Evolutionary conservation across 2,329 filamentous ascomycete species (phyloP).

Genomic region (Colletotrichum tropicale): DNA sequence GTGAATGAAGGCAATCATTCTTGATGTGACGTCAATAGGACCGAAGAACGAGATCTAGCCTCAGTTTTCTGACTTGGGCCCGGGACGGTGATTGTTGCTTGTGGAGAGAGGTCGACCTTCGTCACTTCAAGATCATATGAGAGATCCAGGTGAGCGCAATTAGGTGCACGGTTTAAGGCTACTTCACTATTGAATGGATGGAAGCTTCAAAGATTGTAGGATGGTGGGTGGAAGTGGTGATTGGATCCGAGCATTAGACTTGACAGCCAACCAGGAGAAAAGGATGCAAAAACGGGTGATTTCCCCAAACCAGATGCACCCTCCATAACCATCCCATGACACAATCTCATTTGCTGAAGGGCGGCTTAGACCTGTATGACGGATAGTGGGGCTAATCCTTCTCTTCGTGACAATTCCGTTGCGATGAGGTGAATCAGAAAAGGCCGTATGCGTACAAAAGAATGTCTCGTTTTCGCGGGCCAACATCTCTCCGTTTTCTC

Average conservation of each 20-base stretch:
- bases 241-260: neutral
- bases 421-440: accelerated
- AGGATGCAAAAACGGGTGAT: neutral
- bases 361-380: neutral
- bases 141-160: neutral
- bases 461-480: neutral
- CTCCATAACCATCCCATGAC: neutral
- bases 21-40: neutral
- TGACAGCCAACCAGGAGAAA: neutral
- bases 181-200: neutral
- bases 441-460: neutral
- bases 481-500: neutral
- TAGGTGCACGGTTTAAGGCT: accelerated
- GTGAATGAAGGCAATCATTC: neutral
- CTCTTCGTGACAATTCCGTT: accelerated
- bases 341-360: neutral
- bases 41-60: neutral
- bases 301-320: neutral
- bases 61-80: accelerated
- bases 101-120: neutral
- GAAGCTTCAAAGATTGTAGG: neutral
- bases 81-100: neutral
- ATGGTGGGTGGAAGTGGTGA: neutral
- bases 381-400: neutral
- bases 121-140: neutral